Percentiles rank a stretch among this genome's conserved stretches.
Conservation (phyloP, 2,329 filamentous ascomycete genomes). For the Sclerotinia borealis region DNA sequence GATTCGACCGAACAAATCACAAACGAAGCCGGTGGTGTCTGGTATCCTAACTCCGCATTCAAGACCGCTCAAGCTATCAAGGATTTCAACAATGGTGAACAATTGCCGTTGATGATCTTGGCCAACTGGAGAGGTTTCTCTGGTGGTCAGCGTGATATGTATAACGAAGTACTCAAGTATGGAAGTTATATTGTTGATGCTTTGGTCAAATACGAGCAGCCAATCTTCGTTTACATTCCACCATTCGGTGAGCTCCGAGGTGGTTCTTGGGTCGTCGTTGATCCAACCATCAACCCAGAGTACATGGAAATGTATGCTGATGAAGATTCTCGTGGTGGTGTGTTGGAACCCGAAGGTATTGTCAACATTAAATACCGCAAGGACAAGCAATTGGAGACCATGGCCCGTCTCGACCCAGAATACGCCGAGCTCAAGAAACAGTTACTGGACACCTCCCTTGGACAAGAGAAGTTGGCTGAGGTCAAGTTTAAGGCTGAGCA, state of each 20-base stretch:
- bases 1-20: constrained; percentile 95
- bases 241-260: constrained; percentile 94
- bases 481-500: constrained; percentile 79
- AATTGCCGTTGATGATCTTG: constrained; percentile 96
- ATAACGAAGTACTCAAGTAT: constrained; percentile 99
- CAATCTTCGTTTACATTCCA: constrained; percentile 98
- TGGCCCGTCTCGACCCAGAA: constrained; percentile 82
- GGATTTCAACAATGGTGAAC: constrained; percentile 98
- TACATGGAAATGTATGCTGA: constrained; percentile 99
- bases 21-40: constrained; percentile 95
- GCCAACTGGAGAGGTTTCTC: constrained; percentile 99
- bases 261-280: constrained; percentile 98
- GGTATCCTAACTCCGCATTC: constrained; percentile 99
- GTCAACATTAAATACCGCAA: constrained; percentile 98
- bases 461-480: constrained; percentile 65
- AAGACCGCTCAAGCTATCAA: constrained; percentile 98
- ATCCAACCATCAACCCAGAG: constrained; percentile 94
- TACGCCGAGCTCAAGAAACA: constrained; percentile 82
- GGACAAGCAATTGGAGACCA: constrained; percentile 95
- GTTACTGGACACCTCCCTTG: constrained; percentile 57
- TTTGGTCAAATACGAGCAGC: constrained; percentile 96
- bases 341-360: constrained; percentile 96
- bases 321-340: constrained; percentile 88
- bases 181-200: constrained; percentile 98
- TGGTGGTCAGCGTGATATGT: constrained; percentile 98